Percentiles rank a stretch among this genome's conserved stretches.
These are phyloP conservation scores for Angomonas ambiguus DNA, from an alignment of 208 protist species.

Conservation along the genomic window DNA sequence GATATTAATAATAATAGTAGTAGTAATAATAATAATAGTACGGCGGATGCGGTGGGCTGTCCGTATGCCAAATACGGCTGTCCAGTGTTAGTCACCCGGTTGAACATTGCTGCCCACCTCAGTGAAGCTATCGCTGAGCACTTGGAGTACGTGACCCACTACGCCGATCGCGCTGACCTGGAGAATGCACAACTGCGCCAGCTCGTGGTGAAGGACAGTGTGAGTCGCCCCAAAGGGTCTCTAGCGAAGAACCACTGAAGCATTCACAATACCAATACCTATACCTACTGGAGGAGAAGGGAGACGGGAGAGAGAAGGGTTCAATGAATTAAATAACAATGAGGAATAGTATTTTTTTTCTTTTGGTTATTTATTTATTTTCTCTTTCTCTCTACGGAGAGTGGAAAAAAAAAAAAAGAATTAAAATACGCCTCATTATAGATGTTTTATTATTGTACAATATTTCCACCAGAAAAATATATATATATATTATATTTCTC, in stretches of 20 bases:
- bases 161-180: conserved; percentile 61
- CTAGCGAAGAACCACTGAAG: background rate
- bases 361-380: conserved; percentile 2
- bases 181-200: conserved; percentile 69
- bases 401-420: no score
- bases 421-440: no score
- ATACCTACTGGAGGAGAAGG: no score
- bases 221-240: background rate
- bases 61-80: conserved; percentile 75
- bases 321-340: no score
- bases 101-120: conserved; percentile 45
- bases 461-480: no score
- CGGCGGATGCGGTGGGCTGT: conserved; percentile 22
- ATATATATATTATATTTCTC: background rate
- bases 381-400: conserved; percentile 4
- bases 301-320: no score
- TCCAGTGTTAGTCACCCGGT: conserved; percentile 32
- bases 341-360: background rate
- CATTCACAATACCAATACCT: no score
- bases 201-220: conserved; percentile 26
- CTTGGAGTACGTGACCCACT: conserved; percentile 56
- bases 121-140: conserved; percentile 48
- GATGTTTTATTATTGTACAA: no score
- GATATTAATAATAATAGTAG: no score
- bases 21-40: background rate